Evolutionary conservation across 495 filamentous ascomycete species (phyloP).

Genomic region (Penicillium diatomitis): DNA sequence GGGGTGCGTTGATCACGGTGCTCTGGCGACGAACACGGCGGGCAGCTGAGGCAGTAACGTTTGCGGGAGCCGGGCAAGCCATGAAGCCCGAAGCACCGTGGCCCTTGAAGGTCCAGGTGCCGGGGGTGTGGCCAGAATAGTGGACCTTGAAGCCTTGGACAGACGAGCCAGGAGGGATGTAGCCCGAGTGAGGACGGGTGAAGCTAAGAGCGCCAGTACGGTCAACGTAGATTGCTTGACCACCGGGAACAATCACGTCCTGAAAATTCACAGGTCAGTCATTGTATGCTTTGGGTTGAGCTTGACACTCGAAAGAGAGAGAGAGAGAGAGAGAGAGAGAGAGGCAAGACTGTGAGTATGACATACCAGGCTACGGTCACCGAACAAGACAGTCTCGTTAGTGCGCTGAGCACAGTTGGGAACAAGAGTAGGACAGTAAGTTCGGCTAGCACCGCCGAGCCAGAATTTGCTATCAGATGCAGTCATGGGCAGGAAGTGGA

Average conservation of each 20-base stretch:
- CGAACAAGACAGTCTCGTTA: slow-evolving; percentile 26
- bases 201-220: slow-evolving; percentile 44
- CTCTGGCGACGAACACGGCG: not conserved
- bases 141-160: slow-evolving; percentile 29
- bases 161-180: slow-evolving; percentile 41
- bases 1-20: not conserved
- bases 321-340: too few relatives aligned
- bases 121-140: slow-evolving; percentile 12
- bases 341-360: too few relatives aligned
- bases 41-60: slow-evolving; percentile 4
- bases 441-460: slow-evolving; percentile 21
- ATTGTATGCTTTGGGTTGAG: too few relatives aligned
- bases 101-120: slow-evolving; percentile 17
- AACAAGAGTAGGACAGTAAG: slow-evolving; percentile 21
- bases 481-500: slow-evolving; percentile 24
- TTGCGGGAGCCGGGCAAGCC: slow-evolving; percentile 21
- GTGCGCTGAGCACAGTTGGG: slow-evolving; percentile 16
- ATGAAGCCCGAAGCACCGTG: slow-evolving; percentile 26
- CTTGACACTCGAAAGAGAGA: too few relatives aligned
- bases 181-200: slow-evolving; percentile 46
- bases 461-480: slow-evolving; percentile 25
- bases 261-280: not conserved
- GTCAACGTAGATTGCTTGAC: slow-evolving; percentile 50
- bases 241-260: slow-evolving; percentile 50
- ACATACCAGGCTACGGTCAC: slow-evolving; percentile 13